Evolutionary conservation across 2,329 filamentous ascomycete genomes (phyloP).

Genomic region (Celoporthe dispersa): DNA sequence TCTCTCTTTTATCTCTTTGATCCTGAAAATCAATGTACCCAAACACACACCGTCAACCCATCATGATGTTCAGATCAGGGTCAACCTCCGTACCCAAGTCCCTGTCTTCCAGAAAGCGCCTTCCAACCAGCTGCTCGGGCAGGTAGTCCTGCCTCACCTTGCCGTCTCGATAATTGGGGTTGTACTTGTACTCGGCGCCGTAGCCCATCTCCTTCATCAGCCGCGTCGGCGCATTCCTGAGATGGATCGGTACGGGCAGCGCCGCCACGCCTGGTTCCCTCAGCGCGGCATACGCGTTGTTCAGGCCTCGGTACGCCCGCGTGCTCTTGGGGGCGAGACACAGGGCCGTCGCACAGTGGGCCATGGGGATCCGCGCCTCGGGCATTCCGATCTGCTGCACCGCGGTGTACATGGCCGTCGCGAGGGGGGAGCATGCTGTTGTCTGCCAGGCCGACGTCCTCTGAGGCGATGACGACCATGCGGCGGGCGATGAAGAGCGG

Average conservation of each 20-base stretch:
- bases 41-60: conserved; percentile 25
- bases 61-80: conserved; percentile 61
- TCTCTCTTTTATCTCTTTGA: neutral
- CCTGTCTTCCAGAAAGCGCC: conserved; percentile 76
- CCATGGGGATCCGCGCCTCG: conserved; percentile 89
- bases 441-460: conserved; percentile 91
- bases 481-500: conserved; percentile 89
- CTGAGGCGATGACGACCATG: conserved; percentile 92
- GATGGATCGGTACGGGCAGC: conserved; percentile 81
- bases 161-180: conserved; percentile 85
- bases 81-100: conserved; percentile 83
- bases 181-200: conserved; percentile 94
- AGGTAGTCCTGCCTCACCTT: conserved; percentile 86
- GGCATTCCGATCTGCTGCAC: conserved; percentile 94
- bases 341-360: conserved; percentile 83
- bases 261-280: conserved; percentile 82
- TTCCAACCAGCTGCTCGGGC: conserved; percentile 73
- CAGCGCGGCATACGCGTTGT: conserved; percentile 78
- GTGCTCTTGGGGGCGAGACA: conserved; percentile 85
- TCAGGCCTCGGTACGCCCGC: conserved; percentile 79
- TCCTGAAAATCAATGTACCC: neutral
- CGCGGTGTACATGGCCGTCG: conserved; percentile 83
- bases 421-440: conserved; percentile 80
- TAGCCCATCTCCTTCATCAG: conserved; percentile 94
- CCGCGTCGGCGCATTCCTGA: conserved; percentile 89